phyloP scores from a whole-genome alignment of 2,329 filamentous ascomycete species.

The Penicillium sp. region DNA sequence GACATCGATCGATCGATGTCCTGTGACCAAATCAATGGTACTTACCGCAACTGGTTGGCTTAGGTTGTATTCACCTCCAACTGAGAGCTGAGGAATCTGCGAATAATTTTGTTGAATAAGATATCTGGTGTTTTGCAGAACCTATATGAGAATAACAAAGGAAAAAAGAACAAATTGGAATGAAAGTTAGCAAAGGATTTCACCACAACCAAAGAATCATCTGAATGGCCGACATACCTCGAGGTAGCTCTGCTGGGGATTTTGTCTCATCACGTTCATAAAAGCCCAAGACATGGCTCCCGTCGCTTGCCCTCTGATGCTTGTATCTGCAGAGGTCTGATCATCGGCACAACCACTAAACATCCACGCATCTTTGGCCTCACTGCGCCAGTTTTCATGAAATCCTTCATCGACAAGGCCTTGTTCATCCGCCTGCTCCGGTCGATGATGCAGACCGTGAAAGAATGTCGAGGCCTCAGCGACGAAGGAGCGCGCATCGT shows the following conservation, averaged over 20 bases:
- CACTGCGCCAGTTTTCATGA: conserved; percentile 42
- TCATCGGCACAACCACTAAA: conserved; percentile 50
- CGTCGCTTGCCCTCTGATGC: conserved; percentile 38
- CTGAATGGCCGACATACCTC: conserved; percentile 3
- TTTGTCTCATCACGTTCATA: conserved; percentile 14
- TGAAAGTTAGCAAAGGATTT: background rate
- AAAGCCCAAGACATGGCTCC: conserved; percentile 18
- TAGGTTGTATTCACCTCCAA: conserved; percentile 10
- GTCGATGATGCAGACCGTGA: conserved; percentile 12
- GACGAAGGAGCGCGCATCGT: conserved; percentile 13
- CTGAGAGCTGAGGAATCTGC: conserved; percentile 27
- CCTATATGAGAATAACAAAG: conserved; percentile 14
- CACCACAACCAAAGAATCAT: background rate
- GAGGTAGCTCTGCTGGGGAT: conserved; percentile 10
- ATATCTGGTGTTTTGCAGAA: conserved; percentile 25
- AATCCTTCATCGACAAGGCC: conserved; percentile 45
- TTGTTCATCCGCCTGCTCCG: conserved; percentile 44
- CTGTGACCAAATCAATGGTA: background rate
- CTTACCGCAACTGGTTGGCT: conserved; percentile 11
- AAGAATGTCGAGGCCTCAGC: conserved; percentile 13
- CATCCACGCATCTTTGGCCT: conserved; percentile 50
- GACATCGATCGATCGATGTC: background rate
- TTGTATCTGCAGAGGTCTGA: conserved; percentile 49
- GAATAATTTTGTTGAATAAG: conserved; percentile 24
- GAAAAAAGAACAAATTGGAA: background rate